Evolutionary conservation across 2,329 filamentous ascomycete species (phyloP).

Genomic region (Botrytis pseudocinerea): DNA sequence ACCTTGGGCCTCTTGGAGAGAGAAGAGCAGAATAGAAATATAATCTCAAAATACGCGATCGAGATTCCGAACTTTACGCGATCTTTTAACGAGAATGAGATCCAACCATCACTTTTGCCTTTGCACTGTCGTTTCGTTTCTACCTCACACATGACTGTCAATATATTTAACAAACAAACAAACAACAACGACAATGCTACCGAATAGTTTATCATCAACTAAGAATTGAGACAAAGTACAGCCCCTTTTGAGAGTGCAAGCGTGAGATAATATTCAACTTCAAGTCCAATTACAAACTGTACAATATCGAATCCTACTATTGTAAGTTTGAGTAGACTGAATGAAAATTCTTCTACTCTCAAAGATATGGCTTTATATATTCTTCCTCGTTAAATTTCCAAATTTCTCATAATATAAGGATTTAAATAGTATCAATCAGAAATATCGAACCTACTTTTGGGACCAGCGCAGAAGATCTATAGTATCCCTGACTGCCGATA

Average conservation of each 20-base stretch:
- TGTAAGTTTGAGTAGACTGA: neutral
- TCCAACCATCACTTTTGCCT: neutral
- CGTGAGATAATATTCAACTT: neutral
- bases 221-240: neutral
- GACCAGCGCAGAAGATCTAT: too few relatives aligned
- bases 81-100: neutral
- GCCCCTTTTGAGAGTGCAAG: too few relatives aligned
- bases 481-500: too few relatives aligned
- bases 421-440: accelerated
- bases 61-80: accelerated
- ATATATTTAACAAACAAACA: neutral
- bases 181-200: neutral
- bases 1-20: neutral
- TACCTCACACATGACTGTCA: accelerated
- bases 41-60: neutral
- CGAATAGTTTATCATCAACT: neutral
- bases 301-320: neutral
- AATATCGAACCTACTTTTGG: too few relatives aligned
- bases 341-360: neutral
- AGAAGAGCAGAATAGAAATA: accelerated
- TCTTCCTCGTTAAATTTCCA: neutral
- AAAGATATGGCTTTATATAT: neutral
- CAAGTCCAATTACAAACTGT: accelerated
- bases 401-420: neutral
- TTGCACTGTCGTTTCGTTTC: neutral